These are phyloP conservation scores for Pythium oligandrum DNA, from an alignment of 352 stramenopile species.

Conservation along the genomic window DNA sequence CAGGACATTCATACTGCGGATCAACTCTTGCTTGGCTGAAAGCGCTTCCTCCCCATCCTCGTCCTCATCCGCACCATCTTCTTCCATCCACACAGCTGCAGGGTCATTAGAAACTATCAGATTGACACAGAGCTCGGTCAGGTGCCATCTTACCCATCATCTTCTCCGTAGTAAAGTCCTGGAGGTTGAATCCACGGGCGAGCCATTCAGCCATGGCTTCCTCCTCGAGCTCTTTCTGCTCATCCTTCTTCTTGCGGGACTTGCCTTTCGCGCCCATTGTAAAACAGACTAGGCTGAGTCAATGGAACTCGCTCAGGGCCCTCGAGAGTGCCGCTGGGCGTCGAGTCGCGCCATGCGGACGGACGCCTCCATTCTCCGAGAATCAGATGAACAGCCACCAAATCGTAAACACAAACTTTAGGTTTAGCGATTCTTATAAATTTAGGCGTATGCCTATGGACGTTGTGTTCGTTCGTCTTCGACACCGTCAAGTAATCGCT, in stretches of 20 bases:
- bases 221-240: slow-evolving; percentile 53
- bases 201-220: slow-evolving; percentile 77
- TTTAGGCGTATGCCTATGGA: too few species aligned
- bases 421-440: too few species aligned
- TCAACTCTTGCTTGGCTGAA: slow-evolving; percentile 57
- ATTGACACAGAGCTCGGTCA: too few species aligned
- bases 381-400: too few species aligned
- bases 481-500: too few species aligned
- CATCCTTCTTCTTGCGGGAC: slow-evolving; percentile 11
- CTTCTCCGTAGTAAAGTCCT: slow-evolving; percentile 75
- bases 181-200: slow-evolving; percentile 39
- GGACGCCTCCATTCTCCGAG: too few species aligned
- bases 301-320: too few species aligned
- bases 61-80: slow-evolving; percentile 49
- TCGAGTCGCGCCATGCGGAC: too few species aligned
- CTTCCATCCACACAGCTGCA: slow-evolving; percentile 62
- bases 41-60: slow-evolving; percentile 36
- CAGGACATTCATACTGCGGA: slow-evolving; percentile 45
- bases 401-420: too few species aligned
- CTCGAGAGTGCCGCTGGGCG: too few species aligned
- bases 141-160: slow-evolving; percentile 41
- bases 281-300: too few species aligned
- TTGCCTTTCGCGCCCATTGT: slow-evolving; percentile 18
- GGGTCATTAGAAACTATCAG: not conserved
- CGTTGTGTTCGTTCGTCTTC: too few species aligned